Evolutionary conservation across 2,329 filamentous ascomycete genomes (phyloP), one percentile per base, ranked within the genome.

Genomic region (Fusarium sp.): DNA sequence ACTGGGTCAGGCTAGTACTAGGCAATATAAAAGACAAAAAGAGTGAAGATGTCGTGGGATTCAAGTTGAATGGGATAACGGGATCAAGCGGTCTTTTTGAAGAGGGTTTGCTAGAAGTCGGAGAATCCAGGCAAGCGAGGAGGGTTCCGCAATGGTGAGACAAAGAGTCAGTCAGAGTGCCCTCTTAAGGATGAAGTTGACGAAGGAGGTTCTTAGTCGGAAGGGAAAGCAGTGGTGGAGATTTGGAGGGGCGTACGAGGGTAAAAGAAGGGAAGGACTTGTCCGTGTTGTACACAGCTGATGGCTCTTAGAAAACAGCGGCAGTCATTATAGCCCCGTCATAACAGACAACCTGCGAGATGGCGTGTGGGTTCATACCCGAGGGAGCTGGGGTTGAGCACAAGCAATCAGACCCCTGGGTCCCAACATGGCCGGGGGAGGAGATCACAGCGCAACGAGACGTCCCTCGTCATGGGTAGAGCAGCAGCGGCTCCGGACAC

Each of bases 201-300:
- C 68, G 77, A 78, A 78, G 76, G 77, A 77, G 71, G 72, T 72
- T 66, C 71, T 70, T 72, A 58, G 74, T 71, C 62, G 66, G 68
- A 76, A 69, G 73, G 72, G 72, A 72, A 72, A 64, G 53, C 63
- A 72, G 28, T 66, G 64, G 70, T 71, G 69, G 59, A 66, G 65
- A 68, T 59, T 72, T 58, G 71, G 73, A 77, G 76, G 77, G 78
- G 77, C 67, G 77, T 75, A 72, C 68, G 74, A 77, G 77, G 73
- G 77, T 78, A 80, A 72, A 79, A 77, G 77, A 80, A 80, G 77
- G 63, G 77, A 76, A 75, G 74, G 73, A 74, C 69, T 63, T 71
- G 70, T 70, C 70, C 63, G 58, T 47, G 61, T 68, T 71, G 20
- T 69, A 69, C 67, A 63, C 55, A 69, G 42, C 43, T 53, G 49